phyloP scores from a whole-genome alignment of 352 stramenopile genomes.

The Elongisporangium senticosum region DNA sequence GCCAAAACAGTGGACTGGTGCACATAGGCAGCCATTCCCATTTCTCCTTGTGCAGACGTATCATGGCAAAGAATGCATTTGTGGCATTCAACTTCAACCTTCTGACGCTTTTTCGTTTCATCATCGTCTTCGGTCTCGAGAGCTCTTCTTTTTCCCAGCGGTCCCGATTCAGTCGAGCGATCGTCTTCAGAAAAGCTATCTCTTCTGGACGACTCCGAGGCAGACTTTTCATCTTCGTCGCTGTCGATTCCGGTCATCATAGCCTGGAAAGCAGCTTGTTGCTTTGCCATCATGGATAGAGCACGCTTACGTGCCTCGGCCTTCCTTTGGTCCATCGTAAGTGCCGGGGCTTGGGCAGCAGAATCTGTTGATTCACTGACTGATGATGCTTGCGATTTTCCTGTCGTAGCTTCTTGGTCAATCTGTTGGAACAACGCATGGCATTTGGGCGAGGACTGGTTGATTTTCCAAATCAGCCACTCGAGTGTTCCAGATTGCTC shows the following conservation, averaged over 20 bases:
- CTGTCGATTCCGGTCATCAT: constrained; percentile 64
- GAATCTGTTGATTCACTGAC: constrained; percentile 2
- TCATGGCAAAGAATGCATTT: constrained; percentile 87
- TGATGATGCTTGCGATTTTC: constrained; percentile 11
- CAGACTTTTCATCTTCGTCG: constrained; percentile 24
- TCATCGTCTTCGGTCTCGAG: constrained; percentile 24
- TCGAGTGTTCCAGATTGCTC: constrained; percentile 71
- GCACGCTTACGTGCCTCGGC: constrained; percentile 70
- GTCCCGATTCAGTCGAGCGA: constrained; percentile 1
- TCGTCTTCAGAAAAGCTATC: constrained; percentile 13
- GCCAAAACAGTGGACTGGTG: constrained; percentile 85
- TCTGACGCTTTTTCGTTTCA: constrained; percentile 38
- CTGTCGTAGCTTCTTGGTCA: constrained; percentile 22
- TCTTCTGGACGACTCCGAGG: constrained; percentile 8
- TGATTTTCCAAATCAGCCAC: constrained; percentile 70
- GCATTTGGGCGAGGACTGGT: constrained; percentile 35
- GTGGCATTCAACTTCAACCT: constrained; percentile 36
- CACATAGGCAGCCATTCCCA: constrained; percentile 81
- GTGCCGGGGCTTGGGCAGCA: constrained; percentile 6
- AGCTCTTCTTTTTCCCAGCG: constrained; percentile 44
- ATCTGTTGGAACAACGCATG: constrained; percentile 28
- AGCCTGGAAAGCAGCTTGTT: constrained; percentile 78
- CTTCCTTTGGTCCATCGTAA: constrained; percentile 74
- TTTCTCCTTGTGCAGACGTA: constrained; percentile 67
- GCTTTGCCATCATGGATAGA: constrained; percentile 73